Conservation (phyloP, 768 basidiomycete species). For the Cyclocybe aegerita region DNA sequence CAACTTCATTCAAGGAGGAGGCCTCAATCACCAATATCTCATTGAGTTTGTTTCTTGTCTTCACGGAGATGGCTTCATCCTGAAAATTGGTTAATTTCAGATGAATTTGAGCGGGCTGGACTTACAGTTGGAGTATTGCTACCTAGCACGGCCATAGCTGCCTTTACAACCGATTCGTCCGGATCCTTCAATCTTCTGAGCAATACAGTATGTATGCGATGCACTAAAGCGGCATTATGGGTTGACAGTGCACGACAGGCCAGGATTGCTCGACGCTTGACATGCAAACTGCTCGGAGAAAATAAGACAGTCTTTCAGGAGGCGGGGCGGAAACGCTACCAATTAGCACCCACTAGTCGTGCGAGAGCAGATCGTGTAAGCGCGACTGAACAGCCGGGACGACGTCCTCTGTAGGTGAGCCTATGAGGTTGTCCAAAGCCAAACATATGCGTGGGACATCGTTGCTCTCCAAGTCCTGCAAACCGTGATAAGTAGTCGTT, state of each 20-base stretch:
- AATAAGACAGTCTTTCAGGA: slow-evolving; percentile 12
- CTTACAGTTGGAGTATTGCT: slow-evolving; percentile 22
- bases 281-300: slow-evolving; percentile 41
- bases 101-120: background rate
- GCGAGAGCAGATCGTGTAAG: slow-evolving; percentile 63
- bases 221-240: slow-evolving; percentile 45
- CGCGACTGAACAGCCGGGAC: slow-evolving; percentile 75
- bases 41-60: slow-evolving; percentile 10
- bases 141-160: slow-evolving; percentile 39
- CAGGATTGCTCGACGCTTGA: slow-evolving; percentile 63
- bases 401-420: slow-evolving; percentile 60
- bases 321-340: slow-evolving; percentile 6
- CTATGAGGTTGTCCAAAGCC: slow-evolving; percentile 69
- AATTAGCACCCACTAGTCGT: slow-evolving; percentile 70
- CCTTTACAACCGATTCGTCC: slow-evolving; percentile 41
- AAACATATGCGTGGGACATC: slow-evolving; percentile 60
- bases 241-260: slow-evolving; percentile 55
- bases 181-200: slow-evolving; percentile 42
- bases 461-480: slow-evolving; percentile 70
- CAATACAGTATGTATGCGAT: slow-evolving; percentile 36
- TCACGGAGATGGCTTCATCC: slow-evolving; percentile 8
- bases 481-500: background rate
- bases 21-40: slow-evolving; percentile 14
- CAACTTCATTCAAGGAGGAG: slow-evolving; percentile 4
- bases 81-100: slow-evolving; percentile 2